Percentiles rank a stretch among this genome's conserved stretches.
Conservation (phyloP, 2,329 filamentous ascomycete species). For the Incumbomyces delicatus region DNA sequence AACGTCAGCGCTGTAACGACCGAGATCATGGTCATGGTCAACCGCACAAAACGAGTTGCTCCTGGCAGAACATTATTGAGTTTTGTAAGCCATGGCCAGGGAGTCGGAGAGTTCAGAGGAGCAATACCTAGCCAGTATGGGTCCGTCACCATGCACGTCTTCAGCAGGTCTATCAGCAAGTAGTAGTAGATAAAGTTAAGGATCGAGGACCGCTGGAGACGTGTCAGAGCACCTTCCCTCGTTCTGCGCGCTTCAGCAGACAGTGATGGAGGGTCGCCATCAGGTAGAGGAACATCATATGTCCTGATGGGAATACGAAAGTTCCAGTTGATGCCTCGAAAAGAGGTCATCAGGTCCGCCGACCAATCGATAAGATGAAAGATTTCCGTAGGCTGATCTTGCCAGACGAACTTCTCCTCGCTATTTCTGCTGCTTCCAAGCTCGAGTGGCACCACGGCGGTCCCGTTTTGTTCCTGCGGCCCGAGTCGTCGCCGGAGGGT, state of each 20-base stretch:
- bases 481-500: background rate
- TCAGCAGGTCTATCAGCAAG: conserved; percentile 59
- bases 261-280: conserved; percentile 17
- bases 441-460: conserved; percentile 24
- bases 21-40: conserved; percentile 45
- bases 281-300: conserved; percentile 1
- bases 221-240: background rate
- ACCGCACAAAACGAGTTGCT: conserved; percentile 45
- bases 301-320: conserved; percentile 35
- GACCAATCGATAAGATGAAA: conserved; percentile 49
- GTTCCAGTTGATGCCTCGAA: conserved; percentile 52
- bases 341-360: conserved; percentile 46
- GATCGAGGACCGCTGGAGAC: conserved; percentile 9
- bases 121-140: conserved; percentile 61
- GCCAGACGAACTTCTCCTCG: conserved; percentile 33
- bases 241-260: conserved; percentile 6
- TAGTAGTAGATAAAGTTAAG: conserved; percentile 46
- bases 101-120: conserved; percentile 36
- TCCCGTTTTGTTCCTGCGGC: conserved; percentile 7
- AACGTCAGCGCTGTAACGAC: conserved; percentile 53
- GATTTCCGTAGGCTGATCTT: conserved; percentile 41
- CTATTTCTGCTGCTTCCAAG: background rate
- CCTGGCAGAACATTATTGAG: conserved; percentile 7
- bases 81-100: conserved; percentile 17
- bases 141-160: conserved; percentile 61